phyloP scores from a whole-genome alignment of 805 yeast genomes.

The Sugiyamaella lignohabitans region DNA sequence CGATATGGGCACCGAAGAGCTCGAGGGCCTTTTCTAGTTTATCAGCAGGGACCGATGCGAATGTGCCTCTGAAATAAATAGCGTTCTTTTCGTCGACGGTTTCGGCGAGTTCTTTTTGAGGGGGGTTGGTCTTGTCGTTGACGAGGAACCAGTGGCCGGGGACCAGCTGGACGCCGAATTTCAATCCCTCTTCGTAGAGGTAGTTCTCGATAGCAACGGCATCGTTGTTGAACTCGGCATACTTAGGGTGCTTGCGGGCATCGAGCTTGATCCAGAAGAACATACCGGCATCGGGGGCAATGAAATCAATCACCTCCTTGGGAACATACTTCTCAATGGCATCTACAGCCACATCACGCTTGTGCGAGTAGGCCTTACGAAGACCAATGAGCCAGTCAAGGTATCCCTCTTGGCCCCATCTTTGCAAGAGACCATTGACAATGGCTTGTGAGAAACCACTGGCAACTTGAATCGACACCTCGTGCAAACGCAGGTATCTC shows the following conservation, averaged over 20 bases:
- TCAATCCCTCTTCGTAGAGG: constrained; percentile 31
- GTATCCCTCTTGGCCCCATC: constrained; percentile 90
- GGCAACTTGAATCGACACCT: constrained; percentile 73
- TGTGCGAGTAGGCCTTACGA: constrained; percentile 68
- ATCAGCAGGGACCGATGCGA: constrained; percentile 36
- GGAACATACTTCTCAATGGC: constrained; percentile 59
- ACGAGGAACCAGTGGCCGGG: constrained; percentile 39
- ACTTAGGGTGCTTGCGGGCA: constrained; percentile 45
- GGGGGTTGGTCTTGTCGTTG: constrained; percentile 27
- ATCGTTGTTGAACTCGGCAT: constrained; percentile 25
- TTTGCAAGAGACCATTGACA: constrained; percentile 60
- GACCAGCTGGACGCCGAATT: constrained; percentile 31
- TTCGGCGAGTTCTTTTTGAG: constrained; percentile 30
- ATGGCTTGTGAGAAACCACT: constrained; percentile 74
- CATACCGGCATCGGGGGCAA: constrained; percentile 48
- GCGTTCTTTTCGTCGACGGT: constrained; percentile 25
- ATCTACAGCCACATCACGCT: constrained; percentile 83
- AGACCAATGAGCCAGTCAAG: constrained; percentile 81
- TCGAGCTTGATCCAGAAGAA: constrained; percentile 48
- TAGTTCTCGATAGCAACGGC: constrained; percentile 29
- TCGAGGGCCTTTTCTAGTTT: constrained; percentile 30
- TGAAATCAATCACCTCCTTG: constrained; percentile 29
- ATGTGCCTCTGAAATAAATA: constrained; percentile 39
- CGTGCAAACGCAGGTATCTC: constrained; percentile 64
- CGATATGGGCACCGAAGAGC: constrained; percentile 31